These are phyloP conservation scores for Babesia ovata DNA, from an alignment of 169 alveolate genomes.

Conservation along the genomic window DNA sequence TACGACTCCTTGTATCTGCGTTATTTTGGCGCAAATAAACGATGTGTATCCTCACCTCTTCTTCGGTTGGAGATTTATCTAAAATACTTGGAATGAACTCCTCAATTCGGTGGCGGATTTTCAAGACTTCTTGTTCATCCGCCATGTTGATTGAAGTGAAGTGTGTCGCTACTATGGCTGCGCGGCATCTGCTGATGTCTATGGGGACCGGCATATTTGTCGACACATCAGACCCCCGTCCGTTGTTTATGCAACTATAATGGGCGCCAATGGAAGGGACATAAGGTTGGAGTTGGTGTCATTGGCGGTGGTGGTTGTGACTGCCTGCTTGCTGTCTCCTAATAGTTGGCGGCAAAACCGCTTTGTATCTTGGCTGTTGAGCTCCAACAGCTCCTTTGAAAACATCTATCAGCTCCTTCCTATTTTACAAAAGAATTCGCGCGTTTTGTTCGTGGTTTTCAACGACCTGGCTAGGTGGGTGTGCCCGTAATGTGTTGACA, in stretches of 20 bases:
- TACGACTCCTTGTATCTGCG: conserved; percentile 38
- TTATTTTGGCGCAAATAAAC: not conserved
- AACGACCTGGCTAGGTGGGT: conserved; percentile 59
- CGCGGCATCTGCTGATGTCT: conserved; percentile 6
- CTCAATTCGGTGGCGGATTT: conserved; percentile 23
- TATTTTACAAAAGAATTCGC: conserved; percentile 56
- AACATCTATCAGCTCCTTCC: conserved; percentile 64
- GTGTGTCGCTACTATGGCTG: not conserved
- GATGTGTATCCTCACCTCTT: conserved; percentile 15
- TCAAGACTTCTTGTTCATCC: conserved; percentile 8
- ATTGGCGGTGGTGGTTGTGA: conserved; percentile 35
- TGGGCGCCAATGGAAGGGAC: conserved; percentile 17
- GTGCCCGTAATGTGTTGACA: not conserved
- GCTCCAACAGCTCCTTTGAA: conserved; percentile 11
- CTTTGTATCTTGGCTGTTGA: conserved; percentile 15
- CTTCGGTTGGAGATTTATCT: conserved; percentile 5
- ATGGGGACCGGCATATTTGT: conserved; percentile 6
- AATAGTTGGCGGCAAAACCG: conserved; percentile 18
- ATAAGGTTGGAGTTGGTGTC: conserved; percentile 26
- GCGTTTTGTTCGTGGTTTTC: conserved; percentile 44
- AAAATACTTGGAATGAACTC: conserved; percentile 4
- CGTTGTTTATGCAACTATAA: not conserved
- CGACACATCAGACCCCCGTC: too few relatives aligned
- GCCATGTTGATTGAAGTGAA: not conserved
- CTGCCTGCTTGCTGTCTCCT: conserved; percentile 36